A percentile compares a stretch with the other conserved stretches of the same genome.
phyloP scores from a whole-genome alignment of 1,284 basidiomycete genomes.

The Pterulicium gracile region DNA sequence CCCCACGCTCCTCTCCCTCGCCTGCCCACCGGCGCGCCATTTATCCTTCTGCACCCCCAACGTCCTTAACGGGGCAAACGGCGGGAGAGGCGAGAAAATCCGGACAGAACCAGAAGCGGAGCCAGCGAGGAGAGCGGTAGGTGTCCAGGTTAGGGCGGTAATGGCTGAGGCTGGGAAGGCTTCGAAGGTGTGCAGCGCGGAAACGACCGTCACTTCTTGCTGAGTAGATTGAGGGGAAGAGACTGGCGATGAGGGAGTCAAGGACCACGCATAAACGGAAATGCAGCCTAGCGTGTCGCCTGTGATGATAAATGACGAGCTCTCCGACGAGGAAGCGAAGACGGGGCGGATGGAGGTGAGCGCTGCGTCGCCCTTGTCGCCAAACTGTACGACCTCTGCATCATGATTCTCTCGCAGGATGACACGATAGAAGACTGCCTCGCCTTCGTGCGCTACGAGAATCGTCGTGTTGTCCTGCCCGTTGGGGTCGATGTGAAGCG shows the following conservation, averaged over 20 bases:
- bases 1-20: slow-evolving; percentile 20
- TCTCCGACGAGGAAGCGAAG: slow-evolving; percentile 25
- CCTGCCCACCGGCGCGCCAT: slow-evolving; percentile 7
- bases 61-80: slow-evolving; percentile 40
- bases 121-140: slow-evolving; percentile 48
- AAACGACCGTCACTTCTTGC: no score
- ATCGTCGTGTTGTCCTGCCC: slow-evolving; percentile 14
- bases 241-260: slow-evolving; percentile 9
- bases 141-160: slow-evolving; percentile 52
- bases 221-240: slow-evolving; percentile 10
- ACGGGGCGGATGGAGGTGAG: slow-evolving; percentile 37
- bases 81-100: slow-evolving; percentile 61
- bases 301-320: slow-evolving; percentile 39
- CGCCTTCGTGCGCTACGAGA: slow-evolving; percentile 34
- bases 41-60: slow-evolving; percentile 28
- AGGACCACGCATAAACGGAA: slow-evolving; percentile 47
- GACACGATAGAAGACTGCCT: slow-evolving; percentile 38
- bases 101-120: slow-evolving; percentile 51
- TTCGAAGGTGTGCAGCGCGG: slow-evolving; percentile 35
- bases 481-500: slow-evolving; percentile 15
- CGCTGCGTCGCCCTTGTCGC: slow-evolving; percentile 37
- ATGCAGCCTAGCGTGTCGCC: slow-evolving; percentile 53
- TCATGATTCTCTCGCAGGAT: slow-evolving; percentile 16
- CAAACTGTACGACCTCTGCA: slow-evolving; percentile 35
- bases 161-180: slow-evolving; percentile 49